phyloP scores from a whole-genome alignment of 345 rosid species.

The Populus deltoides region DNA sequence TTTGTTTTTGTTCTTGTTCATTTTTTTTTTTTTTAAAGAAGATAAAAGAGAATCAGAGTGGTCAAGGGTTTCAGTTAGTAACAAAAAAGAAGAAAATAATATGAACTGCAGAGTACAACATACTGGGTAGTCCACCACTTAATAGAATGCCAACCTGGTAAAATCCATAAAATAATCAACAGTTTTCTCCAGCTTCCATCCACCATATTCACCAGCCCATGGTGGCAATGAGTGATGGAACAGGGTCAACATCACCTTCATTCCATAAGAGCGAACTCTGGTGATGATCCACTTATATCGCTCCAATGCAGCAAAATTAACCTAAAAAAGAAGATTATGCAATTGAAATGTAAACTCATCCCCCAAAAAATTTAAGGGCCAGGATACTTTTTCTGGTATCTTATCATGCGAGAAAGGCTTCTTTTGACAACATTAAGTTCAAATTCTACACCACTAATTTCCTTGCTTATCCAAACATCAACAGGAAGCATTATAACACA shows the following conservation, averaged over 20 bases:
- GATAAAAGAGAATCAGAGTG: background rate
- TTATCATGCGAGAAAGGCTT: background rate
- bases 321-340: constrained; percentile 39
- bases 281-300: constrained; percentile 81
- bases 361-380: background rate
- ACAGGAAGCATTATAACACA: constrained; percentile 7
- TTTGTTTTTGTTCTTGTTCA: background rate
- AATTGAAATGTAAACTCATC: constrained; percentile 7
- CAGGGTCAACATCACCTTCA: constrained; percentile 96
- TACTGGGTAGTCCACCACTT: background rate
- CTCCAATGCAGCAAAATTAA: constrained; percentile 80
- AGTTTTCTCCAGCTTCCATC: constrained; percentile 95
- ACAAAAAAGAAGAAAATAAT: background rate
- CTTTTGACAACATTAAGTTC: background rate
- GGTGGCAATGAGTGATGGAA: constrained; percentile 97
- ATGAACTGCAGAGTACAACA: constrained; percentile 1
- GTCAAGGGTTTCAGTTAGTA: background rate
- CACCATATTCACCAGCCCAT: constrained; percentile 97
- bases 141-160: constrained; percentile 51
- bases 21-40: background rate
- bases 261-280: constrained; percentile 74
- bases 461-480: constrained; percentile 10
- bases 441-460: background rate
- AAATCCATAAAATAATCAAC: constrained; percentile 82
- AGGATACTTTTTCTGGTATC: background rate